Evolutionary conservation across 441 rosid species (phyloP).

Genomic region (Arabidopsis hybrid): DNA sequence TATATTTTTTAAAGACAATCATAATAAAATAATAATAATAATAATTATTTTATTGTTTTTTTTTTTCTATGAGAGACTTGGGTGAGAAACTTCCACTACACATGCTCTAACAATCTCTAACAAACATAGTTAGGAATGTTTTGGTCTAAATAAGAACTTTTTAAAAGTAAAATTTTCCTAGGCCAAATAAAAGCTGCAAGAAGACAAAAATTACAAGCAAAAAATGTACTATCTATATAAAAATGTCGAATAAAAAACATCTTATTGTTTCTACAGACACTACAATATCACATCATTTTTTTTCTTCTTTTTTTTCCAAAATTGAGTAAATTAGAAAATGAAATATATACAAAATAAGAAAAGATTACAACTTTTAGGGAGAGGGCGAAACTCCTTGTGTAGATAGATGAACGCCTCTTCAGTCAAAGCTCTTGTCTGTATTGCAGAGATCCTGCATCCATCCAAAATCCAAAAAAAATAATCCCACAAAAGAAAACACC

Average conservation of each 20-base stretch:
- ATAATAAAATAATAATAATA: no score
- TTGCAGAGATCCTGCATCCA: conserved; percentile 29
- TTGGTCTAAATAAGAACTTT: no score
- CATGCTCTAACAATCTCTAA: no score
- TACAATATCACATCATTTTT: not conserved
- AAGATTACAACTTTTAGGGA: conserved; percentile 26
- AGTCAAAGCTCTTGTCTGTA: conserved; percentile 37
- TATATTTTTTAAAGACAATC: no score
- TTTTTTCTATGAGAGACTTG: no score
- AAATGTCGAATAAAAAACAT: conserved; percentile 15
- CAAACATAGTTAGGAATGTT: not conserved
- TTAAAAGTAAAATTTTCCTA: no score
- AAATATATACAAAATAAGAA: conserved; percentile 29
- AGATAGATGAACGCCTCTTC: conserved; percentile 38
- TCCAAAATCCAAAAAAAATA: conserved; percentile 15
- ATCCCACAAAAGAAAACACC: conserved; percentile 28
- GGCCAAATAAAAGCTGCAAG: conserved; percentile 6
- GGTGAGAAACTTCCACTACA: no score
- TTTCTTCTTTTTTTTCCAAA: conserved; percentile 13
- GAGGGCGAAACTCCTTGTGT: conserved; percentile 29
- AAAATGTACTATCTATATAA: conserved; percentile 1
- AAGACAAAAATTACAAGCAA: conserved; percentile 12
- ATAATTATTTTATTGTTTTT: no score
- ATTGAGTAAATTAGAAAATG: conserved; percentile 34
- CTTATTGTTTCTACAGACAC: conserved; percentile 40